phyloP scores from a whole-genome alignment of 805 yeast genomes.

The Jamesozyma piceae region DNA sequence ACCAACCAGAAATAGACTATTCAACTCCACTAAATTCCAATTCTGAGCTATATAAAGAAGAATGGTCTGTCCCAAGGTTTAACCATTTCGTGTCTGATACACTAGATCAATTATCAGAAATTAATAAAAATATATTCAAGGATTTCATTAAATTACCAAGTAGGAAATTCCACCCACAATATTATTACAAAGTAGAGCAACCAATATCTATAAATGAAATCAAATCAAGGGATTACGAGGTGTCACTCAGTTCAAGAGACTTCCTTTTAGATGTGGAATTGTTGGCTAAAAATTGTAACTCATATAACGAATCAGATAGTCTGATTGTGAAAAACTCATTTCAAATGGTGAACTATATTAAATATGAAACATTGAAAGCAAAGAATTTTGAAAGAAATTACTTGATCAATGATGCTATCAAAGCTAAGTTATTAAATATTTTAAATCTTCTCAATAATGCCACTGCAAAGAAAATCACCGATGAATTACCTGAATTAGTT shows the following conservation, averaged over 20 bases:
- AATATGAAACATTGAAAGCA: constrained; percentile 38
- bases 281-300: constrained; percentile 61
- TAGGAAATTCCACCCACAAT: constrained; percentile 69
- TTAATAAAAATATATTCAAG: constrained; percentile 27
- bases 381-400: constrained; percentile 28
- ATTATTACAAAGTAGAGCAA: constrained; percentile 50
- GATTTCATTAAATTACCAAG: constrained; percentile 68
- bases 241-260: constrained; percentile 28
- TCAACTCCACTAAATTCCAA: constrained; percentile 23
- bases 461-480: constrained; percentile 16
- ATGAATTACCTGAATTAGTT: constrained; percentile 1
- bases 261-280: constrained; percentile 52
- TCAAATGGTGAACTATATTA: constrained; percentile 47
- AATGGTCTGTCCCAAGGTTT: constrained; percentile 29
- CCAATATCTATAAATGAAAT: constrained; percentile 71
- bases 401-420: constrained; percentile 21
- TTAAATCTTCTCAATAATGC: constrained; percentile 24
- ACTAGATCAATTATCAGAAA: constrained; percentile 22
- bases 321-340: constrained; percentile 60
- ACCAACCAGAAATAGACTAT: constrained; percentile 19
- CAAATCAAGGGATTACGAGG: constrained; percentile 32
- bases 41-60: constrained; percentile 24
- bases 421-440: constrained; percentile 11
- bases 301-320: constrained; percentile 59
- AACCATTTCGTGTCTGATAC: constrained; percentile 25